Evolutionary conservation across 306 rosid genomes (phyloP).

Genomic region (Vigna trinervia): DNA sequence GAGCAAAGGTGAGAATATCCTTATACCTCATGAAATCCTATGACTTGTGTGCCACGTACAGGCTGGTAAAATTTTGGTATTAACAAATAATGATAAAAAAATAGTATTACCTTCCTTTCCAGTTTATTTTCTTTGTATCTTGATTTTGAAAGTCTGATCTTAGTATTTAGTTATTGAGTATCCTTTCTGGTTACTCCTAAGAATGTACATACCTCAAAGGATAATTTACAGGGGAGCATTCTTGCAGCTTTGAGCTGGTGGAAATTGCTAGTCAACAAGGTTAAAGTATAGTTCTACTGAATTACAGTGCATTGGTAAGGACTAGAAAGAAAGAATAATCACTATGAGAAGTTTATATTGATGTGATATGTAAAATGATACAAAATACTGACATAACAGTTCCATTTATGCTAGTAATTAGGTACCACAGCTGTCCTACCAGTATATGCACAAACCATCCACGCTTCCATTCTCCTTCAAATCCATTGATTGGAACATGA

Average conservation of each 20-base stretch:
- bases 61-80: constrained; percentile 5
- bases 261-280: constrained; percentile 1
- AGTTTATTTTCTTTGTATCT: constrained; percentile 1
- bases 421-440: neutral
- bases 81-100: constrained; percentile 26
- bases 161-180: constrained; percentile 12
- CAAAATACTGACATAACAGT: neutral
- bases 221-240: neutral
- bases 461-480: too few relatives aligned
- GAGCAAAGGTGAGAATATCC: constrained; percentile 40
- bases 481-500: too few relatives aligned
- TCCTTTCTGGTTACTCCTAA: constrained; percentile 11
- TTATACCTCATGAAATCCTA: neutral
- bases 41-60: neutral
- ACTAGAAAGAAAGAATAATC: constrained; percentile 4
- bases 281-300: constrained; percentile 28
- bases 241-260: constrained; percentile 11
- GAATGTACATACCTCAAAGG: constrained; percentile 8
- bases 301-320: neutral
- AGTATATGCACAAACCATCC: constrained; percentile 1
- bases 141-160: constrained; percentile 32
- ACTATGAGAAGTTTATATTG: constrained; percentile 1
- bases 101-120: constrained; percentile 22
- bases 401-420: neutral
- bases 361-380: neutral